These are phyloP conservation scores for Berberis thunbergii DNA, from an alignment of 164 flowering plant species.

Conservation along the genomic window DNA sequence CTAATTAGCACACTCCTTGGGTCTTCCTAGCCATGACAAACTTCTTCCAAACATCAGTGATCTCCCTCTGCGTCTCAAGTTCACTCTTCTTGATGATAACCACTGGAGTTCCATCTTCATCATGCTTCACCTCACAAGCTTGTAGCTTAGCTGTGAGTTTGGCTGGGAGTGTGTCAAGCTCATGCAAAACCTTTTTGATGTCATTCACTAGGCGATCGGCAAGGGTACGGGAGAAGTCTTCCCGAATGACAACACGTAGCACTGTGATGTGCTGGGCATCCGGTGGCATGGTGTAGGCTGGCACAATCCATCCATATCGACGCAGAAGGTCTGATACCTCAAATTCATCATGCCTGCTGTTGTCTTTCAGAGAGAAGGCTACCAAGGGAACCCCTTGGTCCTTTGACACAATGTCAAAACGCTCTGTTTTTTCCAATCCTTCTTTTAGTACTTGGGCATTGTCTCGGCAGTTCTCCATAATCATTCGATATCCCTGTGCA, in stretches of 20 bases:
- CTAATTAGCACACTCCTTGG: slow-evolving; percentile 30
- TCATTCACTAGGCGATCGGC: slow-evolving; percentile 23
- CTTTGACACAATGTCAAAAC: slow-evolving; percentile 23
- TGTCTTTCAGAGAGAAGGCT: slow-evolving; percentile 26
- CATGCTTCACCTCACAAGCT: neutral
- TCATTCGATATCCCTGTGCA: slow-evolving; percentile 20
- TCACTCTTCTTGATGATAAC: slow-evolving; percentile 25
- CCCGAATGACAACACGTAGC: slow-evolving; percentile 26
- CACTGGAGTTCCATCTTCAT: neutral
- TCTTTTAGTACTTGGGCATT: slow-evolving; percentile 16
- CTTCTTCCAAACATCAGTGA: slow-evolving; percentile 47
- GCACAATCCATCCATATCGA: slow-evolving; percentile 31
- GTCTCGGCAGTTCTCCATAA: slow-evolving; percentile 30
- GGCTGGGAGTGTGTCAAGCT: slow-evolving; percentile 17
- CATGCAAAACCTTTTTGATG: slow-evolving; percentile 21
- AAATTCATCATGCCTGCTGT: slow-evolving; percentile 13
- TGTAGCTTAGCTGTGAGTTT: slow-evolving; percentile 1
- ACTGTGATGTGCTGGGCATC: slow-evolving; percentile 24
- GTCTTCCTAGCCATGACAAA: slow-evolving; percentile 25
- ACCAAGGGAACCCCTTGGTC: slow-evolving; percentile 25
- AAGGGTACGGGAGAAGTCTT: slow-evolving; percentile 21
- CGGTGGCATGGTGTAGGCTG: slow-evolving; percentile 31
- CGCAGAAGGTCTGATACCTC: slow-evolving; percentile 22
- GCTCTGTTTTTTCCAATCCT: slow-evolving; percentile 21
- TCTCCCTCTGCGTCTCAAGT: slow-evolving; percentile 37